Evolutionary conservation across 78 protist genomes (phyloP).

Genomic region (Dictyostelium capitatum): DNA sequence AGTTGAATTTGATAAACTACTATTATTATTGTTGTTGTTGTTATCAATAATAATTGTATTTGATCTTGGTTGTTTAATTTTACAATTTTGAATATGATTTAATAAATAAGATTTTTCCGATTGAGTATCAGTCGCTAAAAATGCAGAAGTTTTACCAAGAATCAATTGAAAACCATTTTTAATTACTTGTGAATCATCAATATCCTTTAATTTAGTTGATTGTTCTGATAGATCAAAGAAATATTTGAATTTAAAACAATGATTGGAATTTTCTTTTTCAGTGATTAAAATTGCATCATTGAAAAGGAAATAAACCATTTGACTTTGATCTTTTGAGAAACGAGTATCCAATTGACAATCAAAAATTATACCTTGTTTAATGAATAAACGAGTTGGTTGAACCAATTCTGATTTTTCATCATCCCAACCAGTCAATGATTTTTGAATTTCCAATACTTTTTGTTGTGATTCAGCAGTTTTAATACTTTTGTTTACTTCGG

Average conservation of each 20-base stretch:
- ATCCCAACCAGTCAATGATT: conserved; percentile 47
- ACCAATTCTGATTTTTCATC: conserved; percentile 28
- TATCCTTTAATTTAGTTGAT: conserved; percentile 30
- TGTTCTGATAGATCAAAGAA: conserved; percentile 34
- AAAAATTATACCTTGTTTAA: conserved; percentile 40
- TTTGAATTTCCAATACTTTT: conserved; percentile 65
- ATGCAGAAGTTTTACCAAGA: conserved; percentile 14
- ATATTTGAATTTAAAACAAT: conserved; percentile 38
- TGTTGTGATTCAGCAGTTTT: conserved; percentile 67
- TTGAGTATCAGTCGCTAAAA: conserved; percentile 26
- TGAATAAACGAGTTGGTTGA: conserved; percentile 41
- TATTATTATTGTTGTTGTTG: conserved; percentile 2
- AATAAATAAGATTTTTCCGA: conserved; percentile 14
- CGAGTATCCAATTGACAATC: conserved; percentile 54
- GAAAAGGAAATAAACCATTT: conserved; percentile 29
- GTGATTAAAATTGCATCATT: conserved; percentile 42
- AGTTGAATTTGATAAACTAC: neutral
- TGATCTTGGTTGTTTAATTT: neutral
- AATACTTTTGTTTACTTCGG: conserved; percentile 28
- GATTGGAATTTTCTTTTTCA: conserved; percentile 1
- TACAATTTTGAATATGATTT: conserved; percentile 19
- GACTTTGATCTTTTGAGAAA: conserved; percentile 32
- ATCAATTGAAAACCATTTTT: conserved; percentile 57
- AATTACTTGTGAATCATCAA: conserved; percentile 58
- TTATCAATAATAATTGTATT: neutral